Percentiles rank a stretch among this genome's conserved stretches.
Conservation (phyloP, 2,329 filamentous ascomycete genomes). For the Hypoxylon sp. region DNA sequence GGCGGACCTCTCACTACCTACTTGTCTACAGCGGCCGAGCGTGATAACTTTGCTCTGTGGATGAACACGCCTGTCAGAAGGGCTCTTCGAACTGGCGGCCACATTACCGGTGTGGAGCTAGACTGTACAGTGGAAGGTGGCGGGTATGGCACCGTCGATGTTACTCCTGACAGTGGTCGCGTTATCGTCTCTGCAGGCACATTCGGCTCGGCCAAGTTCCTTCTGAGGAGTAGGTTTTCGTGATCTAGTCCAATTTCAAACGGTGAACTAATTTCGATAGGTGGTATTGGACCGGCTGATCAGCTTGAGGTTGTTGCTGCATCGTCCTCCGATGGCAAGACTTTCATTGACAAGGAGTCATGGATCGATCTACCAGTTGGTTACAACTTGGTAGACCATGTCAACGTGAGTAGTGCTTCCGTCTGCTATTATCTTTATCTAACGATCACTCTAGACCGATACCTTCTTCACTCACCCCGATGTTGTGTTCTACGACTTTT, state of each 20-base stretch:
- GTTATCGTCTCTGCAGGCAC: conserved; percentile 75
- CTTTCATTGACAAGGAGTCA: conserved; percentile 57
- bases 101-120: conserved; percentile 73
- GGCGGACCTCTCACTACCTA: conserved; percentile 76
- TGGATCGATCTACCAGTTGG: conserved; percentile 70
- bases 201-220: conserved; percentile 74
- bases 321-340: conserved; percentile 57
- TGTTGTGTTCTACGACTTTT: conserved; percentile 71
- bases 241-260: neutral
- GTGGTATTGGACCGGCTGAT: conserved; percentile 71
- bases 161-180: conserved; percentile 67
- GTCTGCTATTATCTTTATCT: conserved; percentile 7
- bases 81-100: conserved; percentile 68
- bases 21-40: conserved; percentile 66
- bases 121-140: conserved; percentile 62
- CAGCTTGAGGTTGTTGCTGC: conserved; percentile 63
- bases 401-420: conserved; percentile 48
- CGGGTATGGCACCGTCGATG: conserved; percentile 65
- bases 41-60: conserved; percentile 73
- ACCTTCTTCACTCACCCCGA: conserved; percentile 56
- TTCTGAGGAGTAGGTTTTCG: conserved; percentile 63
- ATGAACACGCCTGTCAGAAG: conserved; percentile 73
- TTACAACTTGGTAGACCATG: conserved; percentile 66
- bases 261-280: conserved; percentile 33
- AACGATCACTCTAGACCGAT: conserved; percentile 50